Evolutionary conservation across 441 rosid species (phyloP).

Genomic region (Raphanus hybrid): DNA sequence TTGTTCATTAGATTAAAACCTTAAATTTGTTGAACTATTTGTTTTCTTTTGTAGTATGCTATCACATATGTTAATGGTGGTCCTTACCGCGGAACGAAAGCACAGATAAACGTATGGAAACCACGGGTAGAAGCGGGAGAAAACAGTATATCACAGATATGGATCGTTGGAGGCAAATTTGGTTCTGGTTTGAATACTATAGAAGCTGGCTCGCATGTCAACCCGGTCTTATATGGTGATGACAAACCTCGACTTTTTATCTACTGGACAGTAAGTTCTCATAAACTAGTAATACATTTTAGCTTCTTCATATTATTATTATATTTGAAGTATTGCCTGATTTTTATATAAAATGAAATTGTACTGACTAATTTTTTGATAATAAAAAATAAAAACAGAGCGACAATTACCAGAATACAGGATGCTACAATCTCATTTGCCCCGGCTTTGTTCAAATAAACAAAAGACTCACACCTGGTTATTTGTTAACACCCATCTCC

Average conservation of each 20-base stretch:
- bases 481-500: not conserved
- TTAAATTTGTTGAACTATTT: not conserved
- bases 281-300: too few relatives aligned
- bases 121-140: not conserved
- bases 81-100: not conserved
- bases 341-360: too few relatives aligned
- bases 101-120: conserved; percentile 6
- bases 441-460: conserved; percentile 6
- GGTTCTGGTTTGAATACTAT: too few relatives aligned
- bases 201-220: too few relatives aligned
- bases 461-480: conserved; percentile 1
- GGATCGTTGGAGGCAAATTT: too few relatives aligned
- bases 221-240: too few relatives aligned
- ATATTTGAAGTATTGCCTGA: too few relatives aligned
- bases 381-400: not conserved
- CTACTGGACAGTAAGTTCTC: too few relatives aligned
- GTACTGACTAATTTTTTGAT: too few relatives aligned
- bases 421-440: conserved; percentile 1
- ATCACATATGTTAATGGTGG: not conserved
- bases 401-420: not conserved
- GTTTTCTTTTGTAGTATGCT: conserved; percentile 3
- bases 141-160: too few relatives aligned
- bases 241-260: too few relatives aligned
- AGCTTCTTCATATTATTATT: not conserved
- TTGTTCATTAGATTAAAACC: not conserved